Conservation (phyloP, 805 yeast species). For the Schwanniomyces vanrijiae region DNA sequence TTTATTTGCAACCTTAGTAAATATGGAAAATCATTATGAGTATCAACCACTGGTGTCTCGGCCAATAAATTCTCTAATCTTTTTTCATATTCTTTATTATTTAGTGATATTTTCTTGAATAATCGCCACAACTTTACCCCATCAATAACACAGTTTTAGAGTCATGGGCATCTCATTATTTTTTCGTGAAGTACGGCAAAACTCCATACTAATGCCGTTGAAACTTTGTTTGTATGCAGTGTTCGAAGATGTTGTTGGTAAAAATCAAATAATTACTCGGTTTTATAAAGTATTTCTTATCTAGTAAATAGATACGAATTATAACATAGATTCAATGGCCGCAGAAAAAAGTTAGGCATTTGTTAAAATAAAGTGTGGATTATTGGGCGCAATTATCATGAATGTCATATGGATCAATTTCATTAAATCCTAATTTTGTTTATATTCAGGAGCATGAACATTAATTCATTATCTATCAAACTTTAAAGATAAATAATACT, state of each 20-base stretch:
- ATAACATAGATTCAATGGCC: not conserved
- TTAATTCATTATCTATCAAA: too few species aligned
- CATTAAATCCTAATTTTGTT: too few species aligned
- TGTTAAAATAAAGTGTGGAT: not conserved
- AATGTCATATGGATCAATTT: not conserved
- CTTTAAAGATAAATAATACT: too few species aligned
- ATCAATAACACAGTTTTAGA: too few species aligned
- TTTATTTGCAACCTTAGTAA: slow-evolving; percentile 43
- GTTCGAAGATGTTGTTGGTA: too few species aligned
- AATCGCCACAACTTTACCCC: too few species aligned
- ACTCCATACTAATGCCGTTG: too few species aligned
- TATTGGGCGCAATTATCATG: not conserved
- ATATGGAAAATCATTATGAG: slow-evolving; percentile 54
- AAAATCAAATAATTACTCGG: too few species aligned
- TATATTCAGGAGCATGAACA: too few species aligned
- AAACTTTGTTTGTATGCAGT: too few species aligned
- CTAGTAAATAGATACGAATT: not conserved
- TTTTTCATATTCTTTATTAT: not conserved
- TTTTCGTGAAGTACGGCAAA: too few species aligned
- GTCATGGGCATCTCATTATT: too few species aligned
- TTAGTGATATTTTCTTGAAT: not conserved
- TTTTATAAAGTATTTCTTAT: not conserved
- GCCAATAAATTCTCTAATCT: slow-evolving; percentile 2
- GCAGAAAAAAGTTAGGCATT: not conserved
- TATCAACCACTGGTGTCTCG: slow-evolving; percentile 41